phyloP scores from a whole-genome alignment of 805 yeast species.

The Candida silvicultrix region DNA sequence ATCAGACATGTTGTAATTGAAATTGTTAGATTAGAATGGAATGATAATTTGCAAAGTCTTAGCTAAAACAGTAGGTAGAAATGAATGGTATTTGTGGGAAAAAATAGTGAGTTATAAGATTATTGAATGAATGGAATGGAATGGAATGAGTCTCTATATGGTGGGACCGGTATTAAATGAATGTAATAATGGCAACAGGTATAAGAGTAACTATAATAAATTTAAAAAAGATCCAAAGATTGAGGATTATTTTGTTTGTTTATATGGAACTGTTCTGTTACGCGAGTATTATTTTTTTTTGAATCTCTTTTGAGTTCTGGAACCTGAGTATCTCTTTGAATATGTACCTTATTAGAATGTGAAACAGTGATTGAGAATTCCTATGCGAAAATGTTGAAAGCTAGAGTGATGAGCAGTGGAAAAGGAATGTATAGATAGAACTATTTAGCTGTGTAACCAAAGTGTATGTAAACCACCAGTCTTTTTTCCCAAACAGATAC shows the following conservation, averaged over 20 bases:
- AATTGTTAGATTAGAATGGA: neutral
- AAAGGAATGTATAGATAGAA: neutral
- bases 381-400: too few species aligned
- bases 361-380: neutral
- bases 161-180: too few species aligned
- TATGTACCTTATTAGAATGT: neutral
- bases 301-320: too few species aligned
- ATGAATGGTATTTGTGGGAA: neutral
- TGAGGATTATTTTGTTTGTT: neutral
- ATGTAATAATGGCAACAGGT: too few species aligned
- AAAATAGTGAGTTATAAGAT: too few species aligned
- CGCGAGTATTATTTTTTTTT: too few species aligned
- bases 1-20: conserved; percentile 29
- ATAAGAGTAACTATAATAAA: too few species aligned
- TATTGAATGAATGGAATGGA: neutral
- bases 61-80: neutral
- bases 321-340: too few species aligned
- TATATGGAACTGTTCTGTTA: neutral
- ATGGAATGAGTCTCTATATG: too few species aligned
- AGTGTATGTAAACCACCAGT: too few species aligned
- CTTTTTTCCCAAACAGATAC: too few species aligned
- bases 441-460: too few species aligned
- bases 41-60: neutral
- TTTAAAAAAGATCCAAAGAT: neutral
- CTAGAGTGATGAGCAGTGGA: neutral